Evolutionary conservation across 192 early-diverging fungal genomes (phyloP), one percentile per base, ranked within the genome.

Genomic region (Thoreauomyces humboldtii): DNA sequence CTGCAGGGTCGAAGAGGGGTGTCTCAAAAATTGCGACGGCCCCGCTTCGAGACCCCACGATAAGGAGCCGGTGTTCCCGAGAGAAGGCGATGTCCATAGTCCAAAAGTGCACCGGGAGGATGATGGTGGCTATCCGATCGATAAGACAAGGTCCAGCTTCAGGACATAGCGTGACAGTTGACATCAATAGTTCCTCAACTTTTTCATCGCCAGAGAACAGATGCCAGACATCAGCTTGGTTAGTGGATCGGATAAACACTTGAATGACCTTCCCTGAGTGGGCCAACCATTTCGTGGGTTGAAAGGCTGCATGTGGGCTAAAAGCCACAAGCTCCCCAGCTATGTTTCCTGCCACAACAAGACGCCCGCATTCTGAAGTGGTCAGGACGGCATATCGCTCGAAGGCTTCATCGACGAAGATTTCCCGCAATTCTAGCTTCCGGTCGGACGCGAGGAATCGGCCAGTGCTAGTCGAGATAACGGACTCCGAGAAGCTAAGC

Each of bases 321-420:
- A 77, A n/a, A 31, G 86, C 62, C 9, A 77, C 53, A 25, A 89
- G n/a, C 2, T 81, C 71, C 11, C 87, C 86, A 47, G 69, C 35
- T 21, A 86, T 70, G 24, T 75, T 76, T 7, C 86, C 86, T 29
- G 71, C 72, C 17, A 80, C 81, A 17, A 83, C 67, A 21, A 87
- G 38, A 12, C 74, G 62, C 5, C 86, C 81, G 56, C 81, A 84
- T 0, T 45, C 38, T 24, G 83, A 87, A 4, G 74, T 41, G 36
- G 77, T 67, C 57, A 89, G 53, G 24, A 80, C 78, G 25, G 75
- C 63, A 68, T 89, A 88, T 59, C 75, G 76, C 24, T 46, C 59
- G 22, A 85, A 79, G 15, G 69, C 67, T 1, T 57, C 33, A 25
- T 79, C 75, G 25, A 64, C 54, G 47, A 0, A 63, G 6, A 63